A percentile compares a stretch with the other conserved stretches of the same genome.
Evolutionary conservation across 225 moss, liverwort and hornwort genomes (phyloP).

Genomic region (Anthoceros angustus): DNA sequence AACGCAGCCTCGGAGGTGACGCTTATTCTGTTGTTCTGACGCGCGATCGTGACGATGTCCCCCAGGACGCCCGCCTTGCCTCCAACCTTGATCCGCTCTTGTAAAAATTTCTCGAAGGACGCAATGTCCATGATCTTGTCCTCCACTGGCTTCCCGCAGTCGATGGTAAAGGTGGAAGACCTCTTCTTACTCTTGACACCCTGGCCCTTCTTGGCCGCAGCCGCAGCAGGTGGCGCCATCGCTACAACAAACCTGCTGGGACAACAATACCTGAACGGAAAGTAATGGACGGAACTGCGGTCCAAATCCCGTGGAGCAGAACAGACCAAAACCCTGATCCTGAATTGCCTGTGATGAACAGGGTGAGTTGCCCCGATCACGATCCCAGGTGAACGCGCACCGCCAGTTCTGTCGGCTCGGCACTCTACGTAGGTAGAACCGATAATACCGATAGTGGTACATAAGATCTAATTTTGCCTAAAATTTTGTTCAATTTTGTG

Average conservation of each 20-base stretch:
- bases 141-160: conserved; percentile 78
- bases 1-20: conserved; percentile 70
- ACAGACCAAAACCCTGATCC: no score
- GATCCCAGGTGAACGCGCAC: no score
- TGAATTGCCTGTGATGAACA: no score
- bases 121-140: conserved; percentile 93
- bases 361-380: no score
- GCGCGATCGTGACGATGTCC: conserved; percentile 36
- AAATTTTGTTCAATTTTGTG: no score
- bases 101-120: conserved; percentile 70
- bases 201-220: conserved; percentile 8
- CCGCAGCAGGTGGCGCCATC: conserved; percentile 12
- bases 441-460: no score
- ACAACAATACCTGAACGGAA: no score
- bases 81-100: conserved; percentile 73
- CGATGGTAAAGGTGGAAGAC: conserved; percentile 63
- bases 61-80: conserved; percentile 78
- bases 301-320: no score
- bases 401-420: no score
- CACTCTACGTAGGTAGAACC: no score
- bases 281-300: no score
- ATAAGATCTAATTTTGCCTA: no score
- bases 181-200: conserved; percentile 61
- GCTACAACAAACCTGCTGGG: not conserved
- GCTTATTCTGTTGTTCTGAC: conserved; percentile 77